Evolutionary conservation across 1,284 basidiomycete species (phyloP).

Genomic region (Austropuccinia psidii): DNA sequence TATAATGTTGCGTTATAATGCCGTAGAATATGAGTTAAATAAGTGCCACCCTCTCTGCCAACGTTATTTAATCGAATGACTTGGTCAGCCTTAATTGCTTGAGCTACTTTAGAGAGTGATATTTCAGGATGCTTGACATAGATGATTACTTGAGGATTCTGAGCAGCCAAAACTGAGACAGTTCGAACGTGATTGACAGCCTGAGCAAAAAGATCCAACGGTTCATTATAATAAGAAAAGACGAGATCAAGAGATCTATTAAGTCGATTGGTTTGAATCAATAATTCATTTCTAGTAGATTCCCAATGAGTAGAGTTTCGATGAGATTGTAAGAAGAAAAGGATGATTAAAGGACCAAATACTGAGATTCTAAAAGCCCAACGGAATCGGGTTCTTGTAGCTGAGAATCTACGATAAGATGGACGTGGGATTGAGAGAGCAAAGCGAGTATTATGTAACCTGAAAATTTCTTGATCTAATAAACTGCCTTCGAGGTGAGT

Average conservation of each 20-base stretch:
- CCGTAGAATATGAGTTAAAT: conserved; percentile 44
- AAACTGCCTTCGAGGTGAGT: too few relatives aligned
- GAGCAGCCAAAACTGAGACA: neutral
- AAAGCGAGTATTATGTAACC: too few relatives aligned
- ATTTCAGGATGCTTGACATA: conserved; percentile 42
- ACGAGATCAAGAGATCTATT: conserved; percentile 54
- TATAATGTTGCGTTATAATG: conserved; percentile 39
- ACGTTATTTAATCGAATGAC: conserved; percentile 44
- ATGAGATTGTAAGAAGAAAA: conserved; percentile 51
- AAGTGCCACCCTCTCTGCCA: conserved; percentile 47
- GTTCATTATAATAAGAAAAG: conserved; percentile 44
- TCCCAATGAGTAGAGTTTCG: neutral
- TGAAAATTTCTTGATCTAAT: too few relatives aligned
- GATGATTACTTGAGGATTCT: conserved; percentile 41
- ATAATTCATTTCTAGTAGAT: conserved; percentile 66
- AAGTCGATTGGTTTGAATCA: conserved; percentile 55
- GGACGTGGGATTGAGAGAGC: too few relatives aligned
- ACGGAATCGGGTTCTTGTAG: too few relatives aligned
- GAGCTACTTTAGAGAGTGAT: conserved; percentile 38
- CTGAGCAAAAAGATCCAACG: conserved; percentile 38
- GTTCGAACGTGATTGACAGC: conserved; percentile 39
- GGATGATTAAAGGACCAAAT: conserved; percentile 47
- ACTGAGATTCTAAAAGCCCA: conserved; percentile 38
- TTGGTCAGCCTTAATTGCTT: conserved; percentile 42
- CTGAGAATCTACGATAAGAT: too few relatives aligned